These are phyloP conservation scores for Claviceps arundinis DNA, from an alignment of 2,329 filamentous ascomycete species.

Conservation along the genomic window DNA sequence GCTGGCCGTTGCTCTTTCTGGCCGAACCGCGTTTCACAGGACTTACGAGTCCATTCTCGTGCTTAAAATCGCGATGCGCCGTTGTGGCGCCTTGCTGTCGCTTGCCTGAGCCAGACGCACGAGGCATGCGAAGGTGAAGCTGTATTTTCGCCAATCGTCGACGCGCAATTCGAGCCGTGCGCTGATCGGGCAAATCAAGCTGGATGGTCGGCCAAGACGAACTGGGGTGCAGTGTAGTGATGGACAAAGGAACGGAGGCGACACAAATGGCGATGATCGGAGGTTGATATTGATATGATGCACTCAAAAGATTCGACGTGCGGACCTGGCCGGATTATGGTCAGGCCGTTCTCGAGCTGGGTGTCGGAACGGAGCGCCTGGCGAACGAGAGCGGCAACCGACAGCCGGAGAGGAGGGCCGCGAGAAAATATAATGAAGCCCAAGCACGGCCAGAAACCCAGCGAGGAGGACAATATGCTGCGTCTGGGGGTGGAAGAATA, in stretches of 20 bases:
- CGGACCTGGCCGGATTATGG: background rate
- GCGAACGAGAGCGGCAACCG: background rate
- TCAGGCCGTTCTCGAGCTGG: background rate
- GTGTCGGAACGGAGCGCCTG: background rate
- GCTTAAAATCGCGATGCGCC: constrained; percentile 58
- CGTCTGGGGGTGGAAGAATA: background rate
- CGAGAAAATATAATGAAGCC: background rate
- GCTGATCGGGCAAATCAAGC: background rate
- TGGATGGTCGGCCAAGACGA: background rate
- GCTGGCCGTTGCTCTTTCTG: constrained; percentile 33
- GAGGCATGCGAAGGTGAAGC: constrained; percentile 41
- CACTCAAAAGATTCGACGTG: background rate
- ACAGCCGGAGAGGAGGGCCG: background rate
- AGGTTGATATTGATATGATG: background rate
- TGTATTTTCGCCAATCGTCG: background rate
- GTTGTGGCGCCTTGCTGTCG: constrained; percentile 46
- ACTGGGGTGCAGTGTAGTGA: background rate
- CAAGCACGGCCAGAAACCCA: background rate
- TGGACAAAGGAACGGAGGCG: background rate
- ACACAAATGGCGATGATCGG: background rate
- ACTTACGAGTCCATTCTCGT: constrained; percentile 80
- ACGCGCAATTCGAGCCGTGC: background rate
- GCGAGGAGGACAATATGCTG: constrained; percentile 1
- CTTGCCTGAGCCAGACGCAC: constrained; percentile 44
- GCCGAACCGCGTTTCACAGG: constrained; percentile 25